Evolutionary conservation across 495 filamentous ascomycete genomes (phyloP), one percentile per base, ranked within the genome.

Genomic region (Neurospora sp.): DNA sequence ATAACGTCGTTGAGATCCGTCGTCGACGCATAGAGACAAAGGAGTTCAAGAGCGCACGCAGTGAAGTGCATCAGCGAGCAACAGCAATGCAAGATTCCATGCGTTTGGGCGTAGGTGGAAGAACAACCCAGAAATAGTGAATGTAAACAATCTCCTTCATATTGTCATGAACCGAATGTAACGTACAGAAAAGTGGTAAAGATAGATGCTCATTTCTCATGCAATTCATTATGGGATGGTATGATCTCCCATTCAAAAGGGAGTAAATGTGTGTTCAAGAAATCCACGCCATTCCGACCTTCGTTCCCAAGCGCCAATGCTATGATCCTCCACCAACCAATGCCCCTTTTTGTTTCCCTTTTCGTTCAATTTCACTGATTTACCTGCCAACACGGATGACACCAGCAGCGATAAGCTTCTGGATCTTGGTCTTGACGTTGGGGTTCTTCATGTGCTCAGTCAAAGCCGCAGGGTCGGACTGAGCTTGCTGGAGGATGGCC

Each of bases 361-460:
- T 66, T 66, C 31, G 12, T 37, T 18, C 54, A 48, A 14, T 66
- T 35, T 66, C 4, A 1, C 27, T 27, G 14, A 6, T 70, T 85
- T 79, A 86, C 79, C 85, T 76, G 69, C 94, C 93, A 76, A 96
- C 85, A 54, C 93, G 88, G 78, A 98, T 98, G 35, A 98, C 94
- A 76, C 96, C 96, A 41, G 94, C 94, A 35, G 93, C 93, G 72
- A 96, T 90, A 77, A 98, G 84, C 81, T 97, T 97, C 86, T 95
- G 93, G 72, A 99, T 92, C 86, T 97, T 95, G 74, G 86, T 88
- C 71, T 90, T 87, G 74, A 98, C 92, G 74, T 86, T 87, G 9
- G 92, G 86, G 84, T 97, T 98, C 86, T 91, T 93, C 93, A 98
- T 97, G 83, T 99, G 96, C 78, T 98, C 94, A 76, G 94, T 90